Evolutionary conservation across 2,329 filamentous ascomycete genomes (phyloP).

Genomic region (Xylaria sp.): DNA sequence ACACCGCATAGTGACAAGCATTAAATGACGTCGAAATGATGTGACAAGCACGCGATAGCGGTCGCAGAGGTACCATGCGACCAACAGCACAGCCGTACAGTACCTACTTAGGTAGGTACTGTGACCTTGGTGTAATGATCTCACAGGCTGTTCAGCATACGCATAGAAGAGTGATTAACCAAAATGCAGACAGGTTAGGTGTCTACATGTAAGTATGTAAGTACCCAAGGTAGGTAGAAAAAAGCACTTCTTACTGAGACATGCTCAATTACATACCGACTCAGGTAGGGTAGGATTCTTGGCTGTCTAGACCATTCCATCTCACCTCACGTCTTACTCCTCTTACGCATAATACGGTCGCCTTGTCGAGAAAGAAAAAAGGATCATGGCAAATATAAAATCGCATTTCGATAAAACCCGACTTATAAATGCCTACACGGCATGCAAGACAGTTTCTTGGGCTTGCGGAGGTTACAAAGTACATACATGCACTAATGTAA

Average conservation of each 20-base stretch:
- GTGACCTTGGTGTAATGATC: background rate
- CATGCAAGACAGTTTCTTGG: slow-evolving; percentile 6
- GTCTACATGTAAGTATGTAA: background rate
- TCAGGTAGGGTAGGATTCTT: slow-evolving; percentile 2
- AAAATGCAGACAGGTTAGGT: background rate
- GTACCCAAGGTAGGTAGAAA: background rate
- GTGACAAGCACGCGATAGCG: slow-evolving; percentile 38
- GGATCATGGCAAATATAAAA: slow-evolving; percentile 18
- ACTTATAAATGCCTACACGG: background rate
- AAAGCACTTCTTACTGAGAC: slow-evolving; percentile 5
- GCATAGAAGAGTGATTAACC: background rate
- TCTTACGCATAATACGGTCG: background rate
- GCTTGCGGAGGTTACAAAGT: background rate
- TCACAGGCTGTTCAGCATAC: background rate
- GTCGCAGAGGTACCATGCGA: slow-evolving; percentile 7
- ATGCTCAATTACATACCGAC: slow-evolving; percentile 1
- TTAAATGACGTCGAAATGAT: slow-evolving; percentile 47
- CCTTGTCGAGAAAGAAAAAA: slow-evolving; percentile 3
- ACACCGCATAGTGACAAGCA: slow-evolving; percentile 38
- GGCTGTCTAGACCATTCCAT: slow-evolving; percentile 19
- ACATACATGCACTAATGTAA: background rate
- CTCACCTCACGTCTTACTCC: slow-evolving; percentile 1
- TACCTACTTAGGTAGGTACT: background rate
- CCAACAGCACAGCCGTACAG: slow-evolving; percentile 24
- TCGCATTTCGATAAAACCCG: slow-evolving; percentile 11